Evolutionary conservation across 805 yeast genomes (phyloP), one percentile per base, ranked within the genome.

Genomic region (Ogataea naganishii): DNA sequence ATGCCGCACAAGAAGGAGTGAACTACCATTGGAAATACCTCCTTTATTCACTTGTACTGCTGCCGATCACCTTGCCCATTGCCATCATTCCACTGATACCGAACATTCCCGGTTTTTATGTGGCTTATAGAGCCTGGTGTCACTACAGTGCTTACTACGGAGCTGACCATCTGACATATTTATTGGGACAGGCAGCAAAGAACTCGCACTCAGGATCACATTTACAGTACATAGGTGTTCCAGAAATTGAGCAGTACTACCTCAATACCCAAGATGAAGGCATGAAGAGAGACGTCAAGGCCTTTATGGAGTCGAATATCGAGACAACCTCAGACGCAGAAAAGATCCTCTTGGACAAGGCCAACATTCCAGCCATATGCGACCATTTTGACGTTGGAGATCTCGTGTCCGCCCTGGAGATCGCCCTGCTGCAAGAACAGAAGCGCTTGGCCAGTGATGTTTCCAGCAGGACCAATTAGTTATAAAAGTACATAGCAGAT

Each of bases 41-140:
- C 38, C 27, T 69, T 2, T 39, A 61, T 22, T 72, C 80, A 40
- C 64, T 71, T 1, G 35, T 77, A 11, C 75, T 75, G 4, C 53
- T 89, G 4, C 96, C 96, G 2, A 39, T 88, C 26, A 75, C 94
- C 0, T 42, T 84, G 3, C 97, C 97, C 2, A 51, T 88, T 24
- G 86, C 84, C 0, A 43, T 85, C 24, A 47, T 89, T 1, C 97
- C 97, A 0, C 64, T 88, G n/a, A 51, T 86, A 3, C 97, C 97
- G 14, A 88, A 88, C 44, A 71, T 88, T 14, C 97, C 97, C 0
- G 95, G 95, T 0, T 80, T 89, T 47, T 89, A 85, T 46, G 55
- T 88, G 24, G 64, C 80, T 3, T 88, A 80, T 49, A 64, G 97
- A 37, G 65, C 80, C 13, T 88, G 85, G 58, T 84, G 95, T 49